Evolutionary conservation across 805 yeast genomes (phyloP).

Genomic region (Kazachstania taianensis): DNA sequence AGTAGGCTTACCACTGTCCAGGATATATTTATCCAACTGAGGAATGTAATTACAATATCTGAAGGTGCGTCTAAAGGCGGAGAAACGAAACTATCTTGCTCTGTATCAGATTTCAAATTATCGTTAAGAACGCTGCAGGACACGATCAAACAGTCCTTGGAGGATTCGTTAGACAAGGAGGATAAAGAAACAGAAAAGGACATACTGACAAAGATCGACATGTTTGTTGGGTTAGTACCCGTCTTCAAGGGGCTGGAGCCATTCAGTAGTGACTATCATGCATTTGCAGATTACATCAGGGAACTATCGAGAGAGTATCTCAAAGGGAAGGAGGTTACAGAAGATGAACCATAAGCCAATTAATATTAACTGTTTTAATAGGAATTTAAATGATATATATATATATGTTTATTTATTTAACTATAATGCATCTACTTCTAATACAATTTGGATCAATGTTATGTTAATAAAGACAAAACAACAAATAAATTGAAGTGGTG

Average conservation of each 20-base stretch:
- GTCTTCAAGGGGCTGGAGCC: conserved; percentile 43
- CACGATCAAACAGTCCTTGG: conserved; percentile 36
- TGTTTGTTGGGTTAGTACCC: conserved; percentile 40
- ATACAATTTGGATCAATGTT: background rate
- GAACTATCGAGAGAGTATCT: too few relatives aligned
- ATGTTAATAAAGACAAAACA: background rate
- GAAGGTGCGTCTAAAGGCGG: background rate
- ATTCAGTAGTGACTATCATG: conserved; percentile 41
- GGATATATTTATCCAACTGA: conserved; percentile 36
- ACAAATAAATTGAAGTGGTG: too few relatives aligned
- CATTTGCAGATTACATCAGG: conserved; percentile 38
- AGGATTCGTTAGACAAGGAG: conserved; percentile 20
- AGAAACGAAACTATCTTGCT: too few relatives aligned
- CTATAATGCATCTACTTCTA: too few relatives aligned
- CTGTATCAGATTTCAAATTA: conserved; percentile 27
- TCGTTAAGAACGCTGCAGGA: conserved; percentile 39
- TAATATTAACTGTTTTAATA: too few relatives aligned
- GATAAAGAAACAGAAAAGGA: conserved; percentile 25
- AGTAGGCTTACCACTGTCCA: conserved; percentile 38
- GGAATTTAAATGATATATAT: too few relatives aligned
- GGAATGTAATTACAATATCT: conserved; percentile 30
- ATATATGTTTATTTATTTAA: too few relatives aligned
- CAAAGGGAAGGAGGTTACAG: too few relatives aligned
- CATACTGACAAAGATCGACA: conserved; percentile 35
- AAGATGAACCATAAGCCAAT: too few relatives aligned